Conservation (phyloP, 208 protist species). For the Leptomonas seymouri region DNA sequence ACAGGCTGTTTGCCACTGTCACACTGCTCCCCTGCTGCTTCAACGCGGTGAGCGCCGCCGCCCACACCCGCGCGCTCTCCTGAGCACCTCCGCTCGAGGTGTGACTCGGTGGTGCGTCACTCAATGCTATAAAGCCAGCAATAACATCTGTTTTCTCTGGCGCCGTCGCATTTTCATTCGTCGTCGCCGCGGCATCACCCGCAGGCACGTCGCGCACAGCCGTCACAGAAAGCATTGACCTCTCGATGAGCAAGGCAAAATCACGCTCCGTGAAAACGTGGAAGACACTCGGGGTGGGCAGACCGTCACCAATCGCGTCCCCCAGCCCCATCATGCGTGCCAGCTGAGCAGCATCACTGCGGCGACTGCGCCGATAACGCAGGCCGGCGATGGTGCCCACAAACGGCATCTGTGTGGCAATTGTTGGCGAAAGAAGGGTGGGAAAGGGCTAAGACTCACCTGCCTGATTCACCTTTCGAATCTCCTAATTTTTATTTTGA, state of each 20-base stretch:
- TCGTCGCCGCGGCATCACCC: neutral
- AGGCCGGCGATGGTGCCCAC: constrained; percentile 35
- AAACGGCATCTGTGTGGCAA: constrained; percentile 2
- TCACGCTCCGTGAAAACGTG: constrained; percentile 37
- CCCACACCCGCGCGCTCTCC: neutral
- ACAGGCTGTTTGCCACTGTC: constrained; percentile 62
- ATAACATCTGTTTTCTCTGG: constrained; percentile 23
- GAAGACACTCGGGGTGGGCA: constrained; percentile 45
- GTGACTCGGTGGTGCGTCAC: constrained; percentile 15
- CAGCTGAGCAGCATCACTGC: constrained; percentile 44
- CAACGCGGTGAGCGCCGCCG: neutral
- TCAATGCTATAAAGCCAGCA: constrained; percentile 60
- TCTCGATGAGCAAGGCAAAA: constrained; percentile 68
- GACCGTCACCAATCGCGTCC: constrained; percentile 38
- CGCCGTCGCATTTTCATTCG: neutral
- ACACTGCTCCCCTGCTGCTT: constrained; percentile 20
- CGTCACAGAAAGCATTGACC: constrained; percentile 62
- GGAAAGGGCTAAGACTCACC: neutral
- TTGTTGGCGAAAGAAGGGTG: no score
- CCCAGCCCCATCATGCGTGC: constrained; percentile 41
- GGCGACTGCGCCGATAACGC: constrained; percentile 50
- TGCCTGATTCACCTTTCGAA: no score
- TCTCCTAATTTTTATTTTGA: no score
- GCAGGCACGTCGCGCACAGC: constrained; percentile 44
- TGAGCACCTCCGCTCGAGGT: neutral